Conservation (phyloP, 495 filamentous ascomycete species). For the Aspergillus ellipticus region DNA sequence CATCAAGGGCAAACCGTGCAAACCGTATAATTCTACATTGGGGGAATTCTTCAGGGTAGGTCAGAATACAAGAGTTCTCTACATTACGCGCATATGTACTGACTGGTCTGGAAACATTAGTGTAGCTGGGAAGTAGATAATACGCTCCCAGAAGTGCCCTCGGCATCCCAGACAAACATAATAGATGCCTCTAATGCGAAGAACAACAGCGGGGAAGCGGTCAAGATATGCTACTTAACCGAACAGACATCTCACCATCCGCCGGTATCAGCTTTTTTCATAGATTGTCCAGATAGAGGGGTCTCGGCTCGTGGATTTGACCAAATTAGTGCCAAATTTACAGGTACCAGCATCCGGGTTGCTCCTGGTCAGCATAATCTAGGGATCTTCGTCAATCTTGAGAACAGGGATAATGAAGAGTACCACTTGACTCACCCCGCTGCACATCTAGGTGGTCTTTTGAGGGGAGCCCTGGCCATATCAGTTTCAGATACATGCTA, state of each 20-base stretch:
- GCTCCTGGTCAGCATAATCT: constrained; percentile 88
- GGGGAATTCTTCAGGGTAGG: constrained; percentile 96
- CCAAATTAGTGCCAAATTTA: constrained; percentile 96
- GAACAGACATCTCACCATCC: constrained; percentile 99
- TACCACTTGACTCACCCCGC: constrained; percentile 94
- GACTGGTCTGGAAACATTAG: constrained; percentile 37
- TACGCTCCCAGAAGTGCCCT: constrained; percentile 45
- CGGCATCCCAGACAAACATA: constrained; percentile 29
- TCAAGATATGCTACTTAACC: constrained; percentile 86
- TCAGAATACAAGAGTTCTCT: constrained; percentile 7
- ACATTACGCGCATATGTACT: too few relatives aligned
- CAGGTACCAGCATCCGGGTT: constrained; percentile 89
- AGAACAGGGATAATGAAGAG: constrained; percentile 75
- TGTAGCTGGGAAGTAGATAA: constrained; percentile 93
- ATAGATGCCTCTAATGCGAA: constrained; percentile 37
- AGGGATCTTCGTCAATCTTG: constrained; percentile 89
- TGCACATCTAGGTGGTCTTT: constrained; percentile 84
- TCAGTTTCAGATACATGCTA: constrained; percentile 86
- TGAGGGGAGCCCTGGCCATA: constrained; percentile 78
- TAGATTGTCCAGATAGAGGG: constrained; percentile 89
- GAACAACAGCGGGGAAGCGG: constrained; percentile 46
- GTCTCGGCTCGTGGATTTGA: constrained; percentile 88
- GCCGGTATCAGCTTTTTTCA: constrained; percentile 92
- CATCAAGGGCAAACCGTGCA: constrained; percentile 96
- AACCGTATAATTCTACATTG: constrained; percentile 94